Percentiles rank a stretch among this genome's conserved stretches.
phyloP scores from a whole-genome alignment of 1,284 basidiomycete genomes.

The Trichosporon coremiiforme region DNA sequence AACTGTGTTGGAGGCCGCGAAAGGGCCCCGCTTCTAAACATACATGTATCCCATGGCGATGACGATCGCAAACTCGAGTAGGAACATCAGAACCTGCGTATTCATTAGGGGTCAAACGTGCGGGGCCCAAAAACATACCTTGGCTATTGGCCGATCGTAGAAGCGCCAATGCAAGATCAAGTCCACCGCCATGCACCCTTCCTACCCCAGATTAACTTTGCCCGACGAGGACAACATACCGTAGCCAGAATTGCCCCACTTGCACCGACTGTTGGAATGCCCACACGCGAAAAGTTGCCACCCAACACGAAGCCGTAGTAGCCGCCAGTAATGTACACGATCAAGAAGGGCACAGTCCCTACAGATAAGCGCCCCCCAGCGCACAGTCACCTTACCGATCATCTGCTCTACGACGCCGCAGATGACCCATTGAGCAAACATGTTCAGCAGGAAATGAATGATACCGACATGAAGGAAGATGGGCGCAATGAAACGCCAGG shows the following conservation, averaged over 20 bases:
- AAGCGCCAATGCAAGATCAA: conserved; percentile 90
- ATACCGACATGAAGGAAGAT: conserved; percentile 92
- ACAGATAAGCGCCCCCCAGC: neutral
- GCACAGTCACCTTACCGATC: conserved; percentile 60
- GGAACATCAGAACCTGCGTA: conserved; percentile 65
- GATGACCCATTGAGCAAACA: conserved; percentile 76
- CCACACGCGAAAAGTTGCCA: conserved; percentile 86
- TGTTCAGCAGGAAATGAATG: conserved; percentile 82
- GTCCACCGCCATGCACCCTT: conserved; percentile 81
- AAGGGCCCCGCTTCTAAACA: conserved; percentile 29
- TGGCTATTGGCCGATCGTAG: conserved; percentile 73
- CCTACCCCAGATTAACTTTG: conserved; percentile 26
- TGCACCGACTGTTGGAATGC: conserved; percentile 89
- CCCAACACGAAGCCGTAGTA: conserved; percentile 83
- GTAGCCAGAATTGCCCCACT: conserved; percentile 93
- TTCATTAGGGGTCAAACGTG: neutral
- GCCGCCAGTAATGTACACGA: conserved; percentile 84
- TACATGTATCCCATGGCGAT: conserved; percentile 79
- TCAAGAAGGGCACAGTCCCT: conserved; percentile 74
- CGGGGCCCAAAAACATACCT: conserved; percentile 61
- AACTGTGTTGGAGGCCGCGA: too few species aligned
- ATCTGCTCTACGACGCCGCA: conserved; percentile 49
- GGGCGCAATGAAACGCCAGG: conserved; percentile 72
- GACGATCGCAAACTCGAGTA: conserved; percentile 79
- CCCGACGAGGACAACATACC: conserved; percentile 22